A percentile compares a stretch with the other conserved stretches of the same genome.
Conservation (phyloP, 2,329 filamentous ascomycete genomes). For the Leptosphaerulina australis region DNA sequence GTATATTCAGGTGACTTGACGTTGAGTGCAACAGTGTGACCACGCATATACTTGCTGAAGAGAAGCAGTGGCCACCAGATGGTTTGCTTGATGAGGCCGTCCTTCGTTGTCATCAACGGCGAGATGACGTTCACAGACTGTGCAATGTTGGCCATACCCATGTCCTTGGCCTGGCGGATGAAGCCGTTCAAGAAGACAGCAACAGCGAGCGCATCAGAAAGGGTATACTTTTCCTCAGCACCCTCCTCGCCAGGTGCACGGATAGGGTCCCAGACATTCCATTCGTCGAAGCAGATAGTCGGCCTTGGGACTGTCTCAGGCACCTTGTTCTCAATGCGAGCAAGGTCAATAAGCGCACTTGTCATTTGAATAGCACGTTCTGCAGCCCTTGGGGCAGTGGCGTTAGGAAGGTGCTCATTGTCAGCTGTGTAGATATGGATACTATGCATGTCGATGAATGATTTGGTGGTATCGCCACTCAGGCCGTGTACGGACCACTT, state of each 20-base stretch:
- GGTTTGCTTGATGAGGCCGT: constrained; percentile 71
- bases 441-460: constrained; percentile 77
- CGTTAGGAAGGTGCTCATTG: constrained; percentile 49
- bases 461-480: constrained; percentile 52
- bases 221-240: constrained; percentile 72
- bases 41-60: constrained; percentile 75
- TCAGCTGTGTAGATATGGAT: constrained; percentile 79
- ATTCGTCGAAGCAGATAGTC: constrained; percentile 82
- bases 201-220: constrained; percentile 78
- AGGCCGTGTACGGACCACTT: constrained; percentile 59
- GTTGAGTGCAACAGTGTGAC: constrained; percentile 70
- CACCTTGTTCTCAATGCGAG: constrained; percentile 70
- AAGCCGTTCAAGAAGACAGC: constrained; percentile 78
- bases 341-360: constrained; percentile 72
- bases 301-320: constrained; percentile 65
- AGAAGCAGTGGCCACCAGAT: constrained; percentile 77
- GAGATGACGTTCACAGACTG: constrained; percentile 80
- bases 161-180: constrained; percentile 69
- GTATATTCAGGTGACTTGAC: constrained; percentile 68
- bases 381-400: constrained; percentile 67
- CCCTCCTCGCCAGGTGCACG: constrained; percentile 73
- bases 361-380: constrained; percentile 77
- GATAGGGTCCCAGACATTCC: constrained; percentile 81
- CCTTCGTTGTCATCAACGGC: constrained; percentile 72
- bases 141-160: constrained; percentile 81